These are phyloP conservation scores for Sanguinoderma infundibulare DNA, from an alignment of 1,284 basidiomycete genomes.

Conservation along the genomic window DNA sequence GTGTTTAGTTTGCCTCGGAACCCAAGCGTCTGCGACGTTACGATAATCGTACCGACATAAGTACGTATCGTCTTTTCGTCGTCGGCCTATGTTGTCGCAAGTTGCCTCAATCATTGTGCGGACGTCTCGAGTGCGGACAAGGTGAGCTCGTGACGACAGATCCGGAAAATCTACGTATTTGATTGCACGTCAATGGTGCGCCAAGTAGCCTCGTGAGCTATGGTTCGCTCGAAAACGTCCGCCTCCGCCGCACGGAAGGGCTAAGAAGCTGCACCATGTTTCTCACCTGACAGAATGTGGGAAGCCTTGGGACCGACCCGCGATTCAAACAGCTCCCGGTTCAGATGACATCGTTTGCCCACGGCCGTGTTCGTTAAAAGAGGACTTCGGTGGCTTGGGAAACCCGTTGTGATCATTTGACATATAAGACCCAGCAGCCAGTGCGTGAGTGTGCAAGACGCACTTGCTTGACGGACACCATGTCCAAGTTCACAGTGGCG, in stretches of 20 bases:
- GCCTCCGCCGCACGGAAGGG: neutral
- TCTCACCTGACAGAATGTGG: neutral
- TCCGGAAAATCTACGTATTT: too few species aligned
- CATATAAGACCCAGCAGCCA: neutral
- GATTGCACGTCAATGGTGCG: neutral
- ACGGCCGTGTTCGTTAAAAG: neutral
- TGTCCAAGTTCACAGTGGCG: slow-evolving; percentile 14
- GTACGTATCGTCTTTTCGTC: too few species aligned
- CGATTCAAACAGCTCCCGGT: neutral
- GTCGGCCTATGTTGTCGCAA: too few species aligned
- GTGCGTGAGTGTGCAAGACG: neutral
- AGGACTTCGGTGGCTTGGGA: neutral
- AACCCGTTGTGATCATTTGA: neutral
- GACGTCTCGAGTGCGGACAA: too few species aligned
- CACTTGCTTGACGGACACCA: neutral
- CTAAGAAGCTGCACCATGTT: neutral
- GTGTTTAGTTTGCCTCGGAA: too few species aligned
- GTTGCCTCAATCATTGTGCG: too few species aligned
- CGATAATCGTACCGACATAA: too few species aligned
- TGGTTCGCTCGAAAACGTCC: neutral
- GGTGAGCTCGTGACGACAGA: neutral
- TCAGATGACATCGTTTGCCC: neutral
- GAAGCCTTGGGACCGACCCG: neutral
- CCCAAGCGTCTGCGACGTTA: too few species aligned
- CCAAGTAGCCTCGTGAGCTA: neutral